Conservation (phyloP, 148 eudicot genomes). For the Camellia granthamiana region DNA sequence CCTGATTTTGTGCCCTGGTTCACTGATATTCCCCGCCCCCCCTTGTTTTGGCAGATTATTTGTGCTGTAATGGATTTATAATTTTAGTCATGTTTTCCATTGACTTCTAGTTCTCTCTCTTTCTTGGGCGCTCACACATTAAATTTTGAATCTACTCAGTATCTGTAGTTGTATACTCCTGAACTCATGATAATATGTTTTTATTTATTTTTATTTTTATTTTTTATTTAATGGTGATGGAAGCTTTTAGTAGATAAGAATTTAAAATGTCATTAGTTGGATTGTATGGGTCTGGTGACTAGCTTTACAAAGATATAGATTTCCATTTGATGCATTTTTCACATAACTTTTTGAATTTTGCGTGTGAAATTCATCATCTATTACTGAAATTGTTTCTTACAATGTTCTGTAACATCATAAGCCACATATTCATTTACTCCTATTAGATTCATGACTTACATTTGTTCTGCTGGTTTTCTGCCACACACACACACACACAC, state of each 20-base stretch:
- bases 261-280: background rate
- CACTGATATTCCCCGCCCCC: background rate
- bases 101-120: no score
- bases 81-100: no score
- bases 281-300: background rate
- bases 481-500: background rate
- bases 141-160: no score
- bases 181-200: background rate
- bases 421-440: background rate
- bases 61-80: no score
- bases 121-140: no score
- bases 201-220: no score
- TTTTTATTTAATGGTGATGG: background rate
- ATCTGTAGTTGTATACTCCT: no score
- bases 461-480: slow-evolving; percentile 3
- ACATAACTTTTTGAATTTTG: background rate
- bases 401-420: slow-evolving; percentile 9
- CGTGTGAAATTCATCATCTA: background rate
- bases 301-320: background rate
- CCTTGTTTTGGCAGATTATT: background rate
- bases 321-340: background rate
- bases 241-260: background rate
- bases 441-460: background rate
- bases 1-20: background rate
- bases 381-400: background rate